phyloP scores from a whole-genome alignment of 306 rosid species.

The Sophora flavescens region DNA sequence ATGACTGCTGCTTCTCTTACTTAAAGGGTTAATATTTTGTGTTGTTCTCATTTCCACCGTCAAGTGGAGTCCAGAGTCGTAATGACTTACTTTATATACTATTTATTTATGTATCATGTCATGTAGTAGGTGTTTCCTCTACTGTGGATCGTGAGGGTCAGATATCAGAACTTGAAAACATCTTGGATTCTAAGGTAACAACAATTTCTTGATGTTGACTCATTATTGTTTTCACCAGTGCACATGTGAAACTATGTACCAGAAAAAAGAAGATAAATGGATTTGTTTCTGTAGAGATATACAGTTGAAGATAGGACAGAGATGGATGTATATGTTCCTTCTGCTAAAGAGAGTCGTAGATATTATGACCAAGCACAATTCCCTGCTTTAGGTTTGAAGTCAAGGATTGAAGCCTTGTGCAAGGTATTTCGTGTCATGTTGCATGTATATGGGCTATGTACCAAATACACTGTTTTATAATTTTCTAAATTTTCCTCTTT shows the following conservation, averaged over 20 bases:
- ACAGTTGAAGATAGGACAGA: conserved; percentile 72
- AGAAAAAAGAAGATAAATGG: conserved; percentile 24
- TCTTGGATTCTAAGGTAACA: conserved; percentile 79
- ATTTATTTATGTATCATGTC: conserved; percentile 30
- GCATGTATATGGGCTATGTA: conserved; percentile 26
- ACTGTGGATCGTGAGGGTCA: conserved; percentile 71
- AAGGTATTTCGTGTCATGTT: conserved; percentile 61
- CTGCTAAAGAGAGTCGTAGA: conserved; percentile 68
- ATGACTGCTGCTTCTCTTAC: conserved; percentile 25
- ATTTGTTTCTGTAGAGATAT: conserved; percentile 63
- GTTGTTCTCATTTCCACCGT: conserved; percentile 18
- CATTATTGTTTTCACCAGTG: conserved; percentile 26
- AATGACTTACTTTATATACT: conserved; percentile 19
- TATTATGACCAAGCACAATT: conserved; percentile 64
- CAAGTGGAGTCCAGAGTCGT: conserved; percentile 7
- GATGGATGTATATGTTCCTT: conserved; percentile 65
- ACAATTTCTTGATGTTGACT: conserved; percentile 25
- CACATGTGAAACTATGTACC: conserved; percentile 33
- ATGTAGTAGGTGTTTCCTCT: conserved; percentile 74
- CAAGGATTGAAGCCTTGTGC: conserved; percentile 70
- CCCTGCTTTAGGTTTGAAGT: conserved; percentile 64
- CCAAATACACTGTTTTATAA: neutral
- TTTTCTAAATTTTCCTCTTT: neutral
- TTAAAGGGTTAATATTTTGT: conserved; percentile 7
- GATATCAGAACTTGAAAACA: conserved; percentile 78